These are phyloP conservation scores for Rhynchospora breviuscula DNA, from an alignment of 176 grass and related monocot genomes.

Conservation along the genomic window DNA sequence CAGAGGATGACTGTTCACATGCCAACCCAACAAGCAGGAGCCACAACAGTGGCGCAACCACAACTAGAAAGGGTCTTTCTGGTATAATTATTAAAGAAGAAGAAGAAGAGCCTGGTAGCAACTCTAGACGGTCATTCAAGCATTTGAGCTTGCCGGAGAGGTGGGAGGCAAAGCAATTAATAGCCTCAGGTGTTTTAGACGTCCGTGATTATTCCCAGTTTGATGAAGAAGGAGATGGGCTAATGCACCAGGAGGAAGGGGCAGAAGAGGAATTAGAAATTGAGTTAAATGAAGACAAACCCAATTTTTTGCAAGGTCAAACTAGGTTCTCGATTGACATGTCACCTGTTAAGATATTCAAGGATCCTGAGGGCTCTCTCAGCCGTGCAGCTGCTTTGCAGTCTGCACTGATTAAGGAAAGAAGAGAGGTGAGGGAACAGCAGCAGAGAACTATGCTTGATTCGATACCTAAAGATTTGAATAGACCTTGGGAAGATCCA, in stretches of 20 bases:
- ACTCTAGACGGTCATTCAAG: constrained; percentile 47
- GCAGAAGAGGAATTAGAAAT: constrained; percentile 82
- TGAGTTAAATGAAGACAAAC: constrained; percentile 90
- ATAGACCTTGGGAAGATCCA: constrained; percentile 95
- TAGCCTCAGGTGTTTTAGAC: constrained; percentile 74
- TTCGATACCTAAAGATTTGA: constrained; percentile 93
- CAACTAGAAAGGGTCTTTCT: constrained; percentile 57
- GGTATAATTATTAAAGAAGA: constrained; percentile 74
- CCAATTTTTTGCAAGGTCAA: constrained; percentile 81
- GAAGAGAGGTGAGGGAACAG: constrained; percentile 82
- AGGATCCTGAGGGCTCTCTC: constrained; percentile 89
- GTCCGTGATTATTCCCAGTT: constrained; percentile 62
- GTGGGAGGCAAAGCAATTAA: constrained; percentile 90
- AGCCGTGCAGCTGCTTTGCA: constrained; percentile 83
- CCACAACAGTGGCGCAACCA: constrained; percentile 2
- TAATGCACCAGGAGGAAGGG: constrained; percentile 84
- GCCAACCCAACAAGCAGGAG: constrained; percentile 45
- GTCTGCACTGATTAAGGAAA: constrained; percentile 88
- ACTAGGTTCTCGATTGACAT: constrained; percentile 78
- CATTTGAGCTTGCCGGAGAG: constrained; percentile 86
- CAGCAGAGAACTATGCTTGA: constrained; percentile 98
- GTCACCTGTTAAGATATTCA: constrained; percentile 94
- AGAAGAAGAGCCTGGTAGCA: constrained; percentile 45
- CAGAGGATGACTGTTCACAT: constrained; percentile 34
- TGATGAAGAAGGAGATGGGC: constrained; percentile 73